Base-by-base conservation (phyloP, 495 filamentous ascomycete genomes). In the Ramalina peruviana region DNA sequence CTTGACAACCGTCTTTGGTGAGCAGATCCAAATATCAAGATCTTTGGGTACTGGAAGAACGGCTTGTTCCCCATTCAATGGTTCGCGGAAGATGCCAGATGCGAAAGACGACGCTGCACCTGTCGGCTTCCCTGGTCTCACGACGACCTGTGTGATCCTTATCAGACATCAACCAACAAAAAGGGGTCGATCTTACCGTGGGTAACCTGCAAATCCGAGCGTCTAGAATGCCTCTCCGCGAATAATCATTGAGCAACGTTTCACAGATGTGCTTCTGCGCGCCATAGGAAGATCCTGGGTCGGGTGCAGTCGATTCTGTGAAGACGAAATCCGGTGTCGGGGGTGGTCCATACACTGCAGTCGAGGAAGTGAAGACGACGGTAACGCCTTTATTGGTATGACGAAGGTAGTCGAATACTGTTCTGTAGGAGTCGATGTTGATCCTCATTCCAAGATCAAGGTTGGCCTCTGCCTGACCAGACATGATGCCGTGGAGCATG, bases 401-500 rank as follows among this genome's bases (percentile, higher is more conserved):
- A 23, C 78, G 74, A 6, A 88, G 70, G 26, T 68, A 64, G 43
- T 86, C 75, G 26, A 88, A 67, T 40, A 90, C 68, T 26, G 67
- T 65, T 15, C 79, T 69, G 3, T 78, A 79, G n/a, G 81, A 73
- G 62, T 88, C 76, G 33, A 93, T 69, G 62, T 93, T 93, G 46
- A 88, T 83, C 38, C 63, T 62, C 46, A 86, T 71, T 3, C 83
- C 85, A 13, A 85, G 70, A 41, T 86, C 82, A 57, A 85, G 80
- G 61, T 90, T 73, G 21, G 79, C 79, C 60, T 93, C 86, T 16
- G 79, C 72, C 41, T 81, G 82, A 19, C 79, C 75, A 36, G 82
- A 86, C 86, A 90, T 89, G 65, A 93, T 86, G 42, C 86, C 86
- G 64, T 93, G 86, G 56, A 93, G 79, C 48, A 88, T 61, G 67